Percentiles rank a stretch among this genome's conserved stretches.
Evolutionary conservation across 1,284 basidiomycete genomes (phyloP).

Genomic region (Mycena citricolor): DNA sequence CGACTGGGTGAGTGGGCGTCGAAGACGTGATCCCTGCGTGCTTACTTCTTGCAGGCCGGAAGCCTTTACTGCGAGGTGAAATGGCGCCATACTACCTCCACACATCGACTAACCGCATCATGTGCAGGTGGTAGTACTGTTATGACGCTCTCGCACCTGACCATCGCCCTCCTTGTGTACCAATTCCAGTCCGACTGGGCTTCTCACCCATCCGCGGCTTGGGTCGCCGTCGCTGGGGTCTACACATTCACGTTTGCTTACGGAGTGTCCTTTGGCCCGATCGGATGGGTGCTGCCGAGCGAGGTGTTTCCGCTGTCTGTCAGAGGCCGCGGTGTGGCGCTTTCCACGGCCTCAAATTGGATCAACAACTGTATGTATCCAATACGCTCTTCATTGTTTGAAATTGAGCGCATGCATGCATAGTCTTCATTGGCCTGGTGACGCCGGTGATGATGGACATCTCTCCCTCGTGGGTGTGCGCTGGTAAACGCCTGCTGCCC

Average conservation of each 20-base stretch:
- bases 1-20: constrained; percentile 54
- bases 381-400: constrained; percentile 20
- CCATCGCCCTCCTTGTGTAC: constrained; percentile 66
- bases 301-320: constrained; percentile 89
- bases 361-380: constrained; percentile 66
- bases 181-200: constrained; percentile 55
- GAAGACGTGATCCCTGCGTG: neutral
- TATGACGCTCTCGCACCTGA: constrained; percentile 74
- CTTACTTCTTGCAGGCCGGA: constrained; percentile 46
- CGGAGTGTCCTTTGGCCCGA: constrained; percentile 81
- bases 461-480: constrained; percentile 52
- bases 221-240: constrained; percentile 64
- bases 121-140: constrained; percentile 59
- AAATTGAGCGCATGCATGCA: constrained; percentile 4
- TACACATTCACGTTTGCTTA: constrained; percentile 83
- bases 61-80: constrained; percentile 59
- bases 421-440: constrained; percentile 78
- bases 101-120: neutral
- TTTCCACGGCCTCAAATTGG: constrained; percentile 87
- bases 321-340: constrained; percentile 78
- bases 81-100: constrained; percentile 2
- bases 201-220: constrained; percentile 55
- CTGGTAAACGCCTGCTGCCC: neutral
- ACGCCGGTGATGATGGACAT: constrained; percentile 71
- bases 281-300: constrained; percentile 80